Percentiles rank a stretch among this genome's conserved stretches.
Conservation (phyloP, 2,329 filamentous ascomycete genomes). For the Aureobasidium sp. region DNA sequence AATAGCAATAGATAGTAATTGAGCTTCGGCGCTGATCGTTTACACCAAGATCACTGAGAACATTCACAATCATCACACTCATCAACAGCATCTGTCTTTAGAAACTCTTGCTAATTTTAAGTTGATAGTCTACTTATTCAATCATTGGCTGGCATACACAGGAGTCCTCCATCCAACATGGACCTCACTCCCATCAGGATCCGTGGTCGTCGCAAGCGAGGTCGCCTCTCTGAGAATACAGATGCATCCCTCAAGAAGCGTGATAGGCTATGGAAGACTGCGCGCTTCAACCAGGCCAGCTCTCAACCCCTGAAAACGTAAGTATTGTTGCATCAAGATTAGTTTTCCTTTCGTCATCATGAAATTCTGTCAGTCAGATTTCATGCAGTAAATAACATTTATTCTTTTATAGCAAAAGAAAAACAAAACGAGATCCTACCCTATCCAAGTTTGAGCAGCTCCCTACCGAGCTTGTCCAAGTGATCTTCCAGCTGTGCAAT, state of each 20-base stretch:
- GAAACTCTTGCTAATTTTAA: constrained; percentile 4
- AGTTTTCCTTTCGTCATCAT: constrained; percentile 8
- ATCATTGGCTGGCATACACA: background rate
- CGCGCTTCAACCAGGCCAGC: constrained; percentile 20
- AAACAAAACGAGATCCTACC: constrained; percentile 14
- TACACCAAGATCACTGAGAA: constrained; percentile 47
- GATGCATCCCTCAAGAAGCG: background rate
- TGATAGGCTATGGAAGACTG: constrained; percentile 18
- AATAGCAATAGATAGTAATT: constrained; percentile 64
- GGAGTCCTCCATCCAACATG: constrained; percentile 21
- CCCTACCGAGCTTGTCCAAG: constrained; percentile 39
- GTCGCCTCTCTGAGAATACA: background rate
- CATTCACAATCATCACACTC: background rate
- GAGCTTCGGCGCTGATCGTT: constrained; percentile 39
- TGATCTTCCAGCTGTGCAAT: constrained; percentile 35
- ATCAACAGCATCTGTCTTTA: constrained; percentile 1
- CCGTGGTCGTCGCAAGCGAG: constrained; percentile 31
- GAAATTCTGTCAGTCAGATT: constrained; percentile 15
- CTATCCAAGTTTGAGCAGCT: constrained; percentile 35
- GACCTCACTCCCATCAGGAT: constrained; percentile 35
- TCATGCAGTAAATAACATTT: constrained; percentile 22
- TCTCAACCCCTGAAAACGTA: constrained; percentile 19
- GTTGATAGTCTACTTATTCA: background rate
- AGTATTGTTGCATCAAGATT: constrained; percentile 7
- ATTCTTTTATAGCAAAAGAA: constrained; percentile 13